Percentiles rank a stretch among this genome's conserved stretches.
Conservation (phyloP, 2,329 filamentous ascomycete species). For the Trichoderma brevicompactum region DNA sequence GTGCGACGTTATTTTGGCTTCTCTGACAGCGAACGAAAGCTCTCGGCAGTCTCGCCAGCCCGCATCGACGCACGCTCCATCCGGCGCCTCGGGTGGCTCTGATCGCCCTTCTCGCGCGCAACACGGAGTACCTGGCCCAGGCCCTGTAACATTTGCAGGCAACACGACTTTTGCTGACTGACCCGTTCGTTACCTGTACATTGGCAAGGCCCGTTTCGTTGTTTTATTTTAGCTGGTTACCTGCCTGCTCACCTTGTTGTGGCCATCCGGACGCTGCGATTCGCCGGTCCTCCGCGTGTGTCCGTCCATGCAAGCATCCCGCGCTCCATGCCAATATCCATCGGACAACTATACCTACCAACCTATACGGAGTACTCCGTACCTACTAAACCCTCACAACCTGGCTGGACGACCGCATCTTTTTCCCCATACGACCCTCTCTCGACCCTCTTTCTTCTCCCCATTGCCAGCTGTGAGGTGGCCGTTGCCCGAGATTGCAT, state of each 20-base stretch:
- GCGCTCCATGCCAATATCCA: slow-evolving; percentile 12
- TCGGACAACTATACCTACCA: slow-evolving; percentile 8
- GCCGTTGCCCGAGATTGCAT: slow-evolving; percentile 28
- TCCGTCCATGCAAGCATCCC: neutral
- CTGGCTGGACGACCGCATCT: slow-evolving; percentile 17
- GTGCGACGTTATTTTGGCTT: slow-evolving; percentile 25
- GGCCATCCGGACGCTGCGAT: slow-evolving; percentile 19
- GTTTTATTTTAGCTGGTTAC: slow-evolving; percentile 15
- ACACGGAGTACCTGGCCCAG: neutral
- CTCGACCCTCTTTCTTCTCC: slow-evolving; percentile 12
- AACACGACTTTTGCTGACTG: slow-evolving; percentile 21
- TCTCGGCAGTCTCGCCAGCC: slow-evolving; percentile 12
- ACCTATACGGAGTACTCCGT: slow-evolving; percentile 15
- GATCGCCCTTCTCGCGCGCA: slow-evolving; percentile 19
- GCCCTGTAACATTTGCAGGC: slow-evolving; percentile 25
- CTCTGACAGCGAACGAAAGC: neutral
- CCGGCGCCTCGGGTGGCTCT: slow-evolving; percentile 5
- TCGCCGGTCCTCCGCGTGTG: slow-evolving; percentile 21
- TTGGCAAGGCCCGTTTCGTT: slow-evolving; percentile 12
- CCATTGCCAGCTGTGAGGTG: slow-evolving; percentile 27
- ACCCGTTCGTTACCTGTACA: slow-evolving; percentile 15
- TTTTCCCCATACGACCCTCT: slow-evolving; percentile 25
- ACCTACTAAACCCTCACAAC: neutral
- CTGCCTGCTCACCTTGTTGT: slow-evolving; percentile 24
- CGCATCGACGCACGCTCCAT: slow-evolving; percentile 19